Evolutionary conservation across 352 stramenopile genomes (phyloP).

Genomic region (Phytophthora syringae): DNA sequence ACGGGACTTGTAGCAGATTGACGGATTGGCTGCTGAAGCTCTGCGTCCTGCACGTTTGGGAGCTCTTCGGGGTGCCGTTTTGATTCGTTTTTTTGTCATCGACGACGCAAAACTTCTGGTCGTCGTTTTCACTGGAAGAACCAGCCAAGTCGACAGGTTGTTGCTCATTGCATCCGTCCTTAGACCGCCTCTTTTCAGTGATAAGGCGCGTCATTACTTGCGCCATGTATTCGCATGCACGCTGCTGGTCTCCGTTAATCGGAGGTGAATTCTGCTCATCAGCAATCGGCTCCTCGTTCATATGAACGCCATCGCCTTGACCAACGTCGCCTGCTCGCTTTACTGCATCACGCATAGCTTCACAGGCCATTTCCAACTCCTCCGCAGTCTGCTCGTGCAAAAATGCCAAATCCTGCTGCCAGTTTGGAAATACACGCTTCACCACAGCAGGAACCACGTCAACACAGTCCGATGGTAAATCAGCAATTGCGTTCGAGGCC

Average conservation of each 20-base stretch:
- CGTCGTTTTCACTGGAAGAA: constrained; percentile 2
- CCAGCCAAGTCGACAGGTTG: constrained; percentile 1
- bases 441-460: constrained; percentile 39
- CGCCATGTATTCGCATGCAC: constrained; percentile 36
- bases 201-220: constrained; percentile 34
- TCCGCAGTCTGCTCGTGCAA: constrained; percentile 37
- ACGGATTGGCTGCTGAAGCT: background rate
- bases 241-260: constrained; percentile 23
- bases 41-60: background rate
- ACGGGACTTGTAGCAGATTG: background rate
- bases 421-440: constrained; percentile 57
- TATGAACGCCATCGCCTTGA: background rate
- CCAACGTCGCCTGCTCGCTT: constrained; percentile 2
- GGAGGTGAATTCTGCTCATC: background rate
- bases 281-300: background rate
- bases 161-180: background rate
- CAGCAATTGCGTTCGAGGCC: background rate
- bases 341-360: constrained; percentile 21
- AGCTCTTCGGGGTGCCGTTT: background rate
- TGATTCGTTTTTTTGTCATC: constrained; percentile 4
- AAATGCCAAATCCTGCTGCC: constrained; percentile 55
- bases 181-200: constrained; percentile 15
- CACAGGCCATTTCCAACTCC: constrained; percentile 37
- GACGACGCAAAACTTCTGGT: background rate
- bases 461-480: background rate